Conservation (phyloP, 163 green algal species). For the Smithsoniella earleae region DNA sequence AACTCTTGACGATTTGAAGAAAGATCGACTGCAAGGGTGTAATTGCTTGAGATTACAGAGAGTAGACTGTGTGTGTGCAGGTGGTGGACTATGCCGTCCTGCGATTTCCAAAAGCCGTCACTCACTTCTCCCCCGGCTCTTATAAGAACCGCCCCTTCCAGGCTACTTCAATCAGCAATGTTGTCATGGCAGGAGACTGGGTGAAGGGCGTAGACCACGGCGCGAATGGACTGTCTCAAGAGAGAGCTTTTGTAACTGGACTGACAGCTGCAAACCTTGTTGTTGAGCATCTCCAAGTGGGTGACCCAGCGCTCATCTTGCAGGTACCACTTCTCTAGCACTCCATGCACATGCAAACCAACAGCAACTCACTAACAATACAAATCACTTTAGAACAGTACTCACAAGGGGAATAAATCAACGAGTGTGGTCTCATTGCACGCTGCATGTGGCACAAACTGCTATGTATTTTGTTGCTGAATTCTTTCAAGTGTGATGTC, state of each 20-base stretch:
- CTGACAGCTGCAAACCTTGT: constrained; percentile 80
- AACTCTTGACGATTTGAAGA: no score
- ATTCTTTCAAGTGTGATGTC: no score
- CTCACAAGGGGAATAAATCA: no score
- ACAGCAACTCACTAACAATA: no score
- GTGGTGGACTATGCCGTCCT: constrained; percentile 73
- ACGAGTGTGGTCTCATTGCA: no score
- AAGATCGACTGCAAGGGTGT: no score
- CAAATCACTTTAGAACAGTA: no score
- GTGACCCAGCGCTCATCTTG: constrained; percentile 50
- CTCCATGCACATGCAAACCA: neutral
- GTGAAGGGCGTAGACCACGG: constrained; percentile 75
- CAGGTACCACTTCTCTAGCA: constrained; percentile 28
- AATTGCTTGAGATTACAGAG: no score
- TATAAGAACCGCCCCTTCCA: constrained; percentile 56
- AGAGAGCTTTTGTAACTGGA: constrained; percentile 82
- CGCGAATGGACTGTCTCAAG: constrained; percentile 77
- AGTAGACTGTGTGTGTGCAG: no score
- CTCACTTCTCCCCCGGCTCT: constrained; percentile 75
- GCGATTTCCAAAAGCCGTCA: constrained; percentile 70
- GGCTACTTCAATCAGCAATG: constrained; percentile 58
- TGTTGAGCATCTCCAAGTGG: constrained; percentile 48
- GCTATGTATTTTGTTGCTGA: no score
- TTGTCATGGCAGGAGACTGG: constrained; percentile 80
- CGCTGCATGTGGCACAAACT: no score